These are phyloP conservation scores for Rossbeevera mucosa DNA, from an alignment of 768 basidiomycete genomes.

Conservation along the genomic window DNA sequence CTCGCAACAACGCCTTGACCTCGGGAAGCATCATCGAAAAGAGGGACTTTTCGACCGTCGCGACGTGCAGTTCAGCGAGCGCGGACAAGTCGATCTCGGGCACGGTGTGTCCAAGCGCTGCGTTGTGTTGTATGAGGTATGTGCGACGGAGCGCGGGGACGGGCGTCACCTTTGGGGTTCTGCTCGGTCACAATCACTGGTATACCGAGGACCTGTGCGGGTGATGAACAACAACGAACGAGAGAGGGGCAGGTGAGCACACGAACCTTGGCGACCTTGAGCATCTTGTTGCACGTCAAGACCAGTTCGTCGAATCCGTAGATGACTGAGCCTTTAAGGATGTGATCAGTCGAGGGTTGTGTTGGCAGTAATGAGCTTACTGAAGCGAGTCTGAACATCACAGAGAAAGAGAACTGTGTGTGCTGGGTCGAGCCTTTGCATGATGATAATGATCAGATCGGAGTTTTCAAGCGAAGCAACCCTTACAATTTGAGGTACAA, in stretches of 20 bases:
- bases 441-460: conserved; percentile 22
- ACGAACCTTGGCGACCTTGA: conserved; percentile 66
- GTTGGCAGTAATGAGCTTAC: conserved; percentile 36
- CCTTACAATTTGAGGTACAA: no score
- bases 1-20: conserved; percentile 47
- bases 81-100: conserved; percentile 53
- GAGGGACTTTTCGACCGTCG: conserved; percentile 66
- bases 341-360: not conserved
- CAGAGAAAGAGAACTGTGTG: conserved; percentile 69
- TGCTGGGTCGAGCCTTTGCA: conserved; percentile 30
- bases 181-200: conserved; percentile 83
- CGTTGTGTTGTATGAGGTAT: conserved; percentile 4
- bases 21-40: conserved; percentile 85
- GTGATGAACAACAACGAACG: not conserved
- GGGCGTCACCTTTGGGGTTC: conserved; percentile 61
- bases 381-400: conserved; percentile 75
- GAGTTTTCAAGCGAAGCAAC: conserved; percentile 17
- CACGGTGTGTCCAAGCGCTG: conserved; percentile 67
- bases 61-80: conserved; percentile 54
- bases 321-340: conserved; percentile 46
- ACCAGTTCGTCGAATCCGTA: conserved; percentile 70
- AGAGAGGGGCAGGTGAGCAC: not conserved
- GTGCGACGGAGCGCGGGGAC: not conserved
- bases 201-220: conserved; percentile 53
- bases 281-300: conserved; percentile 66